Evolutionary conservation across 129 eudicot genomes (phyloP), one percentile per base, ranked within the genome.

Genomic region (Erigeron canadensis): DNA sequence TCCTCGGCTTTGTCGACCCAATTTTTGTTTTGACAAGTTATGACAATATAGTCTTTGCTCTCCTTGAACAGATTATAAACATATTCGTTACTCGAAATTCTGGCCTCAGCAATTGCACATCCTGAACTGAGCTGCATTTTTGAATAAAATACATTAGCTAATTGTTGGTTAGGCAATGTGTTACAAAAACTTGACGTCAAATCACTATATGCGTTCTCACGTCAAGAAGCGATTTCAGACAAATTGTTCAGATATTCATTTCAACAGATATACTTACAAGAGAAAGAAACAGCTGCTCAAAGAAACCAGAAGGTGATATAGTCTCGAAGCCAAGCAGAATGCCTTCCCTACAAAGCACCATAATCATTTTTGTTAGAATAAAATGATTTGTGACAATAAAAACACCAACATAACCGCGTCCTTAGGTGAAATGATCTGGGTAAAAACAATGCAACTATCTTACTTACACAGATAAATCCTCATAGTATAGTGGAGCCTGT

Each of bases 381-480:
- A 28, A 28, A 28, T 28, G 34, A 28, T 28, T 28, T 2, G 34
- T 28, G 34, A 28, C 34, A 28, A 2, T 0, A 28, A 28, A 28
- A 28, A 28, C 34, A 28, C 34, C 34, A 28, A 28, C 34, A 28
- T 28, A 0, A 28, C 34, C 3, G 34, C 34, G 34, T 28, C 34
- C 2, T 28, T 28, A 28, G 34, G 34, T 28, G 34, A 28, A 28
- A 28, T 28, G 34, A 50, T 22, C 6, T 15, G 17, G 11, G 34
- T 39, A 28, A 22, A 10, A 41, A 9, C 11, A 18, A 64, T 50
- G 43, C 28, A 40, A 53, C 50, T 54, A 6, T 72, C 4, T 34
- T 10, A 76, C 99, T 75, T 88, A 95, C 99, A 95, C 99, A 37
- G 94, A 90, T 77, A 95, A 83, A 81, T 95, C 99, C 79, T 95